Base-by-base conservation (phyloP, 2,329 filamentous ascomycete species). In the Colletotrichum gigasporum region DNA sequence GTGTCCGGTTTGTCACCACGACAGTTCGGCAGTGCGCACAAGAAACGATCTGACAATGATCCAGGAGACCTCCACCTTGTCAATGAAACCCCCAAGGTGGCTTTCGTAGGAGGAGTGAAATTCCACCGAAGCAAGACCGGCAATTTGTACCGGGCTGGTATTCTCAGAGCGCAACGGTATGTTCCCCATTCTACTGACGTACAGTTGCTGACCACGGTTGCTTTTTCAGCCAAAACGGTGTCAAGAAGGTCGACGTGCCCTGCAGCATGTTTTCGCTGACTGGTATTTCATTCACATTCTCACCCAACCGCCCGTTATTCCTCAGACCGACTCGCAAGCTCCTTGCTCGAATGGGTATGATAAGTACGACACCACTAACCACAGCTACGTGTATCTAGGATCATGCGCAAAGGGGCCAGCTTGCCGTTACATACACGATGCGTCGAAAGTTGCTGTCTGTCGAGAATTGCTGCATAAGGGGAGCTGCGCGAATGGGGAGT, bases 121-220 rank as follows among this genome's bases (percentile, higher is more conserved):
- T 97, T 97, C 74, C 85, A 93, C 71, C 87, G 94, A 69, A 97
- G 92, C 77, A 96, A 95, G 75, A 91, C 90, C 70, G 94, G 94
- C 66, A 97, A 97, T 70, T 85, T 97, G 24, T 91, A 94, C 72
- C 90, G 93, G 58, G 86, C 91, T 71, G 89, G 91, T 67, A 84
- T 93, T 59, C 86, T 95, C 64, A 89, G 90, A 74, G 89, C 89
- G 67, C 91, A 92, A 76, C 90, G 87, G 92, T 95, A 87, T 79
- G 89, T 84, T 52, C 28, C 62, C 58, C 69, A 63, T 54, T 47
- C 63, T 35, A 20, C 7, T 48, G 52, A 22, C 61, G 59, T 62
- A 65, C 71, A 73, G 48, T 69, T 69, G 71, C 83, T 87, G 74
- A 81, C 75, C 67, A 44, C 12, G 4, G n/a, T 63, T 8, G 34